phyloP scores from a whole-genome alignment of 208 protist species.

The Crithidia brevicula region DNA sequence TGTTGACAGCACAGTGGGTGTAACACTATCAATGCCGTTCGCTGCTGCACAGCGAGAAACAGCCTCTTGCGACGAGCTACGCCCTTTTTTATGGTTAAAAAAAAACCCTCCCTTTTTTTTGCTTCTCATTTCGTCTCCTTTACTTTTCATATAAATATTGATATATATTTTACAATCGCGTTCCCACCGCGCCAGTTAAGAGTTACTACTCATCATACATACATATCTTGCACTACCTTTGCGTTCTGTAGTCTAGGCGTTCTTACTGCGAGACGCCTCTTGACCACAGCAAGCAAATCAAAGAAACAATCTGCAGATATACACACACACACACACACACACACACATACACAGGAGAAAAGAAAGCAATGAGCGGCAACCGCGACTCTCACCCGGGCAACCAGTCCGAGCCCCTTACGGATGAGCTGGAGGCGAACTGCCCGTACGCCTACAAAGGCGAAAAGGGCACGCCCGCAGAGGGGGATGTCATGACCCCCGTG shows the following conservation, averaged over 20 bases:
- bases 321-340: not conserved
- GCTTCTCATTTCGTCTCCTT: not conserved
- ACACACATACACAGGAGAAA: not conserved
- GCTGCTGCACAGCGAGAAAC: too few species aligned
- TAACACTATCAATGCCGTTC: too few species aligned
- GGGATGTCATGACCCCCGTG: not conserved
- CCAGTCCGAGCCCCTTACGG: constrained; percentile 12
- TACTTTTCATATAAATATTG: not conserved
- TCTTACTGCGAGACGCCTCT: not conserved
- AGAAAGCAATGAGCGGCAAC: constrained; percentile 8
- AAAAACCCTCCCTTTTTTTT: constrained; percentile 7
- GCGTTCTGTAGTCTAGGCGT: not conserved
- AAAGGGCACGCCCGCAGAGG: not conserved
- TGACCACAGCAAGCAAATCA: too few species aligned
- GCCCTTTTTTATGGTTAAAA: not conserved
- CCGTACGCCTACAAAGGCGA: not conserved
- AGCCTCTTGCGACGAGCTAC: too few species aligned
- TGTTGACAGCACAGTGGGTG: too few species aligned
- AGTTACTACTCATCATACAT: not conserved
- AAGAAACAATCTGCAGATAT: too few species aligned
- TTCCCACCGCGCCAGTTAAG: too few species aligned
- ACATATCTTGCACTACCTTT: not conserved
- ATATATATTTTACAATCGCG: not conserved
- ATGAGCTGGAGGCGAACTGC: constrained; percentile 19
- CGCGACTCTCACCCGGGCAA: not conserved